Evolutionary conservation across 164 flowering plant genomes (phyloP).

Genomic region (Platanus orientalis): DNA sequence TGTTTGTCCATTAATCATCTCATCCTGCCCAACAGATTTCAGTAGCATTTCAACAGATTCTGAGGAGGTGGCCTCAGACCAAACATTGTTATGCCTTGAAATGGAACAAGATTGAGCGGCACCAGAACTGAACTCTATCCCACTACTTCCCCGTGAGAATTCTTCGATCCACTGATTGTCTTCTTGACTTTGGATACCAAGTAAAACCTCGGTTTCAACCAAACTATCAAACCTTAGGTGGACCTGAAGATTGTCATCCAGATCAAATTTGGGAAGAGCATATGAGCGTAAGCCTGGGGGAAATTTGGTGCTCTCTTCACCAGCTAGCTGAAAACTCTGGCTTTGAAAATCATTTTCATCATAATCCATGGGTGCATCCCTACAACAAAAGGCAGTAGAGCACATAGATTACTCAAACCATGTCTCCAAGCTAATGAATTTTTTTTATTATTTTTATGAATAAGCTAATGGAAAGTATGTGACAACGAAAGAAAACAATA

Average conservation of each 20-base stretch:
- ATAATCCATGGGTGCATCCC: slow-evolving; percentile 91
- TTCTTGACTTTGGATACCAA: slow-evolving; percentile 80
- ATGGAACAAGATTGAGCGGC: slow-evolving; percentile 77
- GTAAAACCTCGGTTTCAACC: slow-evolving; percentile 84
- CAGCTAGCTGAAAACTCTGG: slow-evolving; percentile 71
- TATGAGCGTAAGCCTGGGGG: slow-evolving; percentile 64
- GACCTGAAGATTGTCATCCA: slow-evolving; percentile 60
- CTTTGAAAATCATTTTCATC: slow-evolving; percentile 82
- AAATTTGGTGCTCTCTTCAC: slow-evolving; percentile 66
- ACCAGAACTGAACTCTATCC: slow-evolving; percentile 64
- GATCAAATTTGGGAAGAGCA: slow-evolving; percentile 68
- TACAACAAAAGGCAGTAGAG: slow-evolving; percentile 19
- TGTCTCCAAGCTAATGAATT: too few species aligned
- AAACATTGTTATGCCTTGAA: slow-evolving; percentile 76
- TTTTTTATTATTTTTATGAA: too few species aligned
- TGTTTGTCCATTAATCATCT: slow-evolving; percentile 43
- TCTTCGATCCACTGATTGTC: slow-evolving; percentile 90
- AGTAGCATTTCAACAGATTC: slow-evolving; percentile 97
- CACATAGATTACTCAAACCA: background rate
- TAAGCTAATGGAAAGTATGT: too few species aligned
- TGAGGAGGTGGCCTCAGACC: slow-evolving; percentile 97
- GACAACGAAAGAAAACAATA: background rate
- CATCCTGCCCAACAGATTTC: slow-evolving; percentile 95
- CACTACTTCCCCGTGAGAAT: slow-evolving; percentile 63
- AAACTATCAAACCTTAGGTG: slow-evolving; percentile 78